A percentile compares a stretch with the other conserved stretches of the same genome.
Evolutionary conservation across 1,139 yeast genomes (phyloP).

Genomic region (Pneumocystis carinii): DNA sequence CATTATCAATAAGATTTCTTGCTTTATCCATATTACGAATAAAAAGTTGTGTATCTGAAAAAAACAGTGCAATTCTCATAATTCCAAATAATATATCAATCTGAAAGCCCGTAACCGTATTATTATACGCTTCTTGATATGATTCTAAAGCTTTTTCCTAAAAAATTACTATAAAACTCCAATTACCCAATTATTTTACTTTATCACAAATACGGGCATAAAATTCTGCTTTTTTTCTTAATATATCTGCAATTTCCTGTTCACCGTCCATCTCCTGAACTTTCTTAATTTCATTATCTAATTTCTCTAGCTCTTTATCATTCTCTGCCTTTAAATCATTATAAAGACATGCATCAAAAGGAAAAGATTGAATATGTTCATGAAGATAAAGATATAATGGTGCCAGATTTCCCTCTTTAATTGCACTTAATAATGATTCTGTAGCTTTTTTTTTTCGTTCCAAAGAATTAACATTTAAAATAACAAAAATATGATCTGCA

Average conservation of each 20-base stretch:
- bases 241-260: constrained; percentile 59
- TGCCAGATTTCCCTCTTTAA: constrained; percentile 52
- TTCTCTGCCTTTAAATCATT: constrained; percentile 39
- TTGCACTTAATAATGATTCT: constrained; percentile 36
- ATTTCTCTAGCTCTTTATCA: constrained; percentile 37
- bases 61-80: constrained; percentile 76
- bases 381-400: constrained; percentile 69
- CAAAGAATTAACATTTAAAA: constrained; percentile 31
- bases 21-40: constrained; percentile 62
- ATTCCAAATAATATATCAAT: constrained; percentile 74
- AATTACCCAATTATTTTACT: constrained; percentile 3
- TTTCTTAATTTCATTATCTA: constrained; percentile 50
- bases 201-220: constrained; percentile 70
- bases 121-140: constrained; percentile 60
- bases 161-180: not conserved
- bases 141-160: constrained; percentile 56
- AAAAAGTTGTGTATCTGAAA: constrained; percentile 57
- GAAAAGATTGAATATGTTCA: constrained; percentile 29
- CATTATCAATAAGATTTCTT: constrained; percentile 64
- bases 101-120: constrained; percentile 79
- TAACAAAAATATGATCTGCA: constrained; percentile 60
- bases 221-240: constrained; percentile 73
- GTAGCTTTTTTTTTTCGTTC: constrained; percentile 31
- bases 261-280: constrained; percentile 86
- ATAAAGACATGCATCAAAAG: constrained; percentile 48